Base-by-base conservation (phyloP, 2,329 filamentous ascomycete genomes). In the Fusarium foetens region DNA sequence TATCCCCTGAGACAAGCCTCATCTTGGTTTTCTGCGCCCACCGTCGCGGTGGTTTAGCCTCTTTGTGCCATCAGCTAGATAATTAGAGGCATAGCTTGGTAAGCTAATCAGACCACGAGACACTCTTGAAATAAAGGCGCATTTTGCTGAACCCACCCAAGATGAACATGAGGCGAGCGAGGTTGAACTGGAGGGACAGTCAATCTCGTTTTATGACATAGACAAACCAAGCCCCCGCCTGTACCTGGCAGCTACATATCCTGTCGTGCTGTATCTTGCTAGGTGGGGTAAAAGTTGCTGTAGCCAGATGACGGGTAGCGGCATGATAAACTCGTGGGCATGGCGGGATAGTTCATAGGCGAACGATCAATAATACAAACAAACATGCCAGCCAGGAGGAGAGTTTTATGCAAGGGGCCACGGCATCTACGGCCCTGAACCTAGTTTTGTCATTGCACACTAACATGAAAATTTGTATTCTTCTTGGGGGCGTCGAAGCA, bases 1-100 rank as follows among this genome's bases (percentile, higher is more conserved):
- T 75, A 54, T 65, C 72, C 75, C 75, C 75, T 77, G 75, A 77
- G 70, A 76, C 75, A 63, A 45, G 41, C 70, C 73, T 77, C 75
- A 67, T 66, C 61, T 72, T 75, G 69, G 61, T 62, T 57, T 54
- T 67, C 62, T 66, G 63, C 65, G 65, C 64, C 66, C 73, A 71
- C 68, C 66, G 42, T 36, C 54, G 42, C 63, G 59, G 58, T 51
- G 41, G 23, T 64, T 70, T 68, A 71, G 64, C 58, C 55, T 72
- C 57, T 74, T 72, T 65, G 57, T 70, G 57, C 57, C 21, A 43
- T 61, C 60, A 73, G 68, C 64, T 62, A 70, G 63, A 60, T 60
- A 51, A 57, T 58, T 60, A 63, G 43, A 69, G 61, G 53, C 51
- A 70, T 72, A 68, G 70, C 58, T 58, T 49, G 46, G 23, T 35